phyloP scores from a whole-genome alignment of 1,284 basidiomycete genomes.

The Moniliophthora roreri region DNA sequence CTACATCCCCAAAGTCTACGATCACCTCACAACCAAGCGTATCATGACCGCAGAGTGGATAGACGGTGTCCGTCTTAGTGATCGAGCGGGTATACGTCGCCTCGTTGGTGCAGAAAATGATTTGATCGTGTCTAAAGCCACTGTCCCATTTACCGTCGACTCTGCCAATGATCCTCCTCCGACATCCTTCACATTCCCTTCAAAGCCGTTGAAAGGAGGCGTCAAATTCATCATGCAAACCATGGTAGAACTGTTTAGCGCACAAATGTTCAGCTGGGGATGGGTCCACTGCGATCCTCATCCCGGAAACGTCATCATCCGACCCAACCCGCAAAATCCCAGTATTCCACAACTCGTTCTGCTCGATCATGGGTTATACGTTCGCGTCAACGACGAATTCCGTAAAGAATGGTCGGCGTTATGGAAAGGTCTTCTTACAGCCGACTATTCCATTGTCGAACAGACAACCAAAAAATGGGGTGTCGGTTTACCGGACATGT shows the following conservation, averaged over 20 bases:
- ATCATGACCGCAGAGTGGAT: slow-evolving; percentile 91
- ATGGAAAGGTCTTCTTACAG: slow-evolving; percentile 77
- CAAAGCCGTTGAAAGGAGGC: slow-evolving; percentile 57
- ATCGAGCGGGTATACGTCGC: slow-evolving; percentile 52
- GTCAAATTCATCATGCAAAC: slow-evolving; percentile 70
- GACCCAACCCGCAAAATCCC: slow-evolving; percentile 64
- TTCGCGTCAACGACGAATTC: slow-evolving; percentile 64
- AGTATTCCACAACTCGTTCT: slow-evolving; percentile 78
- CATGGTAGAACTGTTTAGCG: slow-evolving; percentile 81
- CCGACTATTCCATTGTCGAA: slow-evolving; percentile 66
- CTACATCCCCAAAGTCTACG: slow-evolving; percentile 78
- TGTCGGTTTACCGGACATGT: slow-evolving; percentile 75
- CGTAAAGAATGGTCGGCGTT: slow-evolving; percentile 73
- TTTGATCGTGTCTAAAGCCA: slow-evolving; percentile 13
- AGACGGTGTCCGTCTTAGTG: slow-evolving; percentile 76
- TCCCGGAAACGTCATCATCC: slow-evolving; percentile 83
- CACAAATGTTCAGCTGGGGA: slow-evolving; percentile 88
- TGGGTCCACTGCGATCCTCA: slow-evolving; percentile 83
- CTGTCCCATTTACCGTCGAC: slow-evolving; percentile 16
- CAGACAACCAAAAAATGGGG: slow-evolving; percentile 74
- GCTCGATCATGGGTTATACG: slow-evolving; percentile 88
- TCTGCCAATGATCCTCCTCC: slow-evolving; percentile 12
- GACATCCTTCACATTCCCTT: slow-evolving; percentile 22
- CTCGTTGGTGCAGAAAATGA: slow-evolving; percentile 54
- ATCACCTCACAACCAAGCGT: slow-evolving; percentile 70